phyloP scores from a whole-genome alignment of 1,284 basidiomycete species.

The Apiotrichum veenhuisii region DNA sequence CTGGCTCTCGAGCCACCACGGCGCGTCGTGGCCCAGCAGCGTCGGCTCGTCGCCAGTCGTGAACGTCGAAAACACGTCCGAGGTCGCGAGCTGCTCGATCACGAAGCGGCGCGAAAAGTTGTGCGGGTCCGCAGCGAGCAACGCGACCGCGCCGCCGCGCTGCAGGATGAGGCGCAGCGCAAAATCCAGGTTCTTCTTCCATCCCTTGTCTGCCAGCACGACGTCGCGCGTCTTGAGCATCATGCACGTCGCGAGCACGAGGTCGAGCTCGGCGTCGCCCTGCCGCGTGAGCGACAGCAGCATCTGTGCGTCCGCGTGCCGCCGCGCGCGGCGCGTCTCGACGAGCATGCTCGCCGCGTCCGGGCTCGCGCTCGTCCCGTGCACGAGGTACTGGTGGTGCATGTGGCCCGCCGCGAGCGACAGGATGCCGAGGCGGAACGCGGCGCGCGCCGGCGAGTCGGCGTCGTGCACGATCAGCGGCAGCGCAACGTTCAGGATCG shows the following conservation, averaged over 20 bases:
- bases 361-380: neutral
- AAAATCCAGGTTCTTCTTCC: slow-evolving; percentile 19
- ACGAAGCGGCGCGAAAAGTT: slow-evolving; percentile 21
- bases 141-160: slow-evolving; percentile 15
- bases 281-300: slow-evolving; percentile 9
- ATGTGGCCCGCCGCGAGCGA: slow-evolving; percentile 19
- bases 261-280: slow-evolving; percentile 8
- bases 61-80: slow-evolving; percentile 23
- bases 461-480: slow-evolving; percentile 14
- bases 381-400: slow-evolving; percentile 8
- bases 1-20: slow-evolving; percentile 20
- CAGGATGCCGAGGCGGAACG: slow-evolving; percentile 19
- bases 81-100: slow-evolving; percentile 19
- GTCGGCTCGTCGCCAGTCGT: slow-evolving; percentile 19
- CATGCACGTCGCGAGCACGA: slow-evolving; percentile 16
- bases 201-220: slow-evolving; percentile 11
- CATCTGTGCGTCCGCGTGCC: slow-evolving; percentile 11
- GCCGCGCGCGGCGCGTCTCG: slow-evolving; percentile 5
- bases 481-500: slow-evolving; percentile 14
- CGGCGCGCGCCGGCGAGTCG: slow-evolving; percentile 10
- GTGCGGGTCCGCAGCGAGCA: slow-evolving; percentile 5
- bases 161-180: slow-evolving; percentile 15
- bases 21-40: slow-evolving; percentile 12
- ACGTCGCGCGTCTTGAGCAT: slow-evolving; percentile 17
- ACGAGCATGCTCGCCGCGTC: slow-evolving; percentile 3